Conservation (phyloP, 2,329 filamentous ascomycete genomes). For the Pseudofabraea citricarpa region DNA sequence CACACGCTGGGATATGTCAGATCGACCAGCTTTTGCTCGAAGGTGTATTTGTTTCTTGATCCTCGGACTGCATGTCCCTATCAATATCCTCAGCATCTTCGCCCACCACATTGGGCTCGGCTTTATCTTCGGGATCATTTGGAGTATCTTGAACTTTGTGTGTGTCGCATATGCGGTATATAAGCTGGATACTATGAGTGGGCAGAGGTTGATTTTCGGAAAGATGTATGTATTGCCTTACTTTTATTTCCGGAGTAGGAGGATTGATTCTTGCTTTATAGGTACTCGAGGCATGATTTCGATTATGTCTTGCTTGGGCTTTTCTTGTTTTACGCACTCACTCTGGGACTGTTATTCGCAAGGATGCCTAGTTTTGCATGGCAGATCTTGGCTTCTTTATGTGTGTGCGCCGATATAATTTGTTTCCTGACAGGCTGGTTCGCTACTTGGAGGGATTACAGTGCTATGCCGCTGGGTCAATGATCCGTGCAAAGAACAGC, state of each 20-base stretch:
- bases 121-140: not conserved
- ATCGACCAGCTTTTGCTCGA: not conserved
- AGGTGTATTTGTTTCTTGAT: not conserved
- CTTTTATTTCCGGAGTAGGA: not conserved
- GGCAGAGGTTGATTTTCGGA: not conserved
- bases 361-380: not conserved
- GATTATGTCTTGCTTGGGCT: not conserved
- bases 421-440: not conserved
- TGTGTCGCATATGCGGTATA: not conserved
- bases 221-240: not conserved
- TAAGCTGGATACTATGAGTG: not conserved
- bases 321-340: not conserved
- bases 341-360: not conserved
- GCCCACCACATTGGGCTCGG: not conserved
- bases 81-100: not conserved
- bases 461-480: not conserved
- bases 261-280: not conserved
- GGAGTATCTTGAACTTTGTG: not conserved
- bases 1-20: not conserved
- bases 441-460: not conserved
- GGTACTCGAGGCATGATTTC: not conserved
- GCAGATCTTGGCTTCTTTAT: not conserved
- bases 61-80: not conserved
- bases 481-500: too few relatives aligned
- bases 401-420: not conserved